These are phyloP conservation scores for Paraphoma chrysanthemicola DNA, from an alignment of 2,329 filamentous ascomycete genomes.

Conservation along the genomic window DNA sequence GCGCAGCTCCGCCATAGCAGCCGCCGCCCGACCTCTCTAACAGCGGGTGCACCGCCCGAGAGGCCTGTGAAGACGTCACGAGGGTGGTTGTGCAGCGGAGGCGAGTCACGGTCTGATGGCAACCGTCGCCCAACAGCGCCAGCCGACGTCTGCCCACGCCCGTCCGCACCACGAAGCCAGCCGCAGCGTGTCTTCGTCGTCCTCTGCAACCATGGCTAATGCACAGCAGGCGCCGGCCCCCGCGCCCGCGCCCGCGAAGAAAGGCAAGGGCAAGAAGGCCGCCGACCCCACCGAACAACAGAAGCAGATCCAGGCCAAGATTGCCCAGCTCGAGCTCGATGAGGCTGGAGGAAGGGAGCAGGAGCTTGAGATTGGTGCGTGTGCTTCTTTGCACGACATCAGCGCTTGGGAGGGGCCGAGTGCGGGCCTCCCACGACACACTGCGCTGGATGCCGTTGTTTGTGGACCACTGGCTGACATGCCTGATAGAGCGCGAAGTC, in stretches of 20 bases:
- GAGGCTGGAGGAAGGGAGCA: constrained; percentile 93
- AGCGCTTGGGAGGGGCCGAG: constrained; percentile 1
- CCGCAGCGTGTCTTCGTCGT: constrained; percentile 48
- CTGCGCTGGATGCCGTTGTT: constrained; percentile 5
- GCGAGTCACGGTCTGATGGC: constrained; percentile 41
- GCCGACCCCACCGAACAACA: constrained; percentile 88
- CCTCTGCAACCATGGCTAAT: constrained; percentile 53
- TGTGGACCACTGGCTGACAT: constrained; percentile 33
- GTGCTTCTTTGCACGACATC: constrained; percentile 7
- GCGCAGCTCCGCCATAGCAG: constrained; percentile 21
- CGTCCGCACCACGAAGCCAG: constrained; percentile 50
- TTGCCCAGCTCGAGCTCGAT: constrained; percentile 93
- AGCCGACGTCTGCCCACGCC: constrained; percentile 38
- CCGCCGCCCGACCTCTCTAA: constrained; percentile 1
- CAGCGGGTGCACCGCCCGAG: constrained; percentile 8
- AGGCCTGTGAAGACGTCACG: constrained; percentile 15
- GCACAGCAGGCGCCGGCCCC: constrained; percentile 57
- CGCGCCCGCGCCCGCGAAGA: constrained; percentile 68
- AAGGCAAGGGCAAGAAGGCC: constrained; percentile 83
- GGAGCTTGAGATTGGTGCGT: constrained; percentile 88
- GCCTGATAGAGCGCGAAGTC: constrained; percentile 80
- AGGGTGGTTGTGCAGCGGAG: constrained; percentile 8
- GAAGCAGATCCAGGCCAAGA: constrained; percentile 89
- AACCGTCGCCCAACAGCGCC: constrained; percentile 45
- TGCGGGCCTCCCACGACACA: constrained; percentile 4